phyloP scores from a whole-genome alignment of 2,329 filamentous ascomycete species.

The Alternaria sp. region DNA sequence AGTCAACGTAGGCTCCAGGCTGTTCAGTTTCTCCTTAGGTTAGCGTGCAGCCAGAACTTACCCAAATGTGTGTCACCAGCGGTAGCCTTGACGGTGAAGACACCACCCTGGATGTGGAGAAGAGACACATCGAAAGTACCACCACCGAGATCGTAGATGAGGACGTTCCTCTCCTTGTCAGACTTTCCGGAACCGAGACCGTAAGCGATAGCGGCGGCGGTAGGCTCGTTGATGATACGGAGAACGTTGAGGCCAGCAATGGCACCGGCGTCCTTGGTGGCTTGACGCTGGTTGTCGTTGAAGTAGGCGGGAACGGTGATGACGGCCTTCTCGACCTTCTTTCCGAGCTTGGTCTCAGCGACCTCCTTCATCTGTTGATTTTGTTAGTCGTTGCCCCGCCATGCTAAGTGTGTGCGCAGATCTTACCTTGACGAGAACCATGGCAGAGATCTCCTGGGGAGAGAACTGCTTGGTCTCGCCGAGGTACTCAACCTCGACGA shows the following conservation, averaged over 20 bases:
- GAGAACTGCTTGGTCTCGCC: conserved; percentile 95
- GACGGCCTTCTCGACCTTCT: conserved; percentile 98
- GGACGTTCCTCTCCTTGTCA: conserved; percentile 96
- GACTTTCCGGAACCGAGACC: conserved; percentile 95
- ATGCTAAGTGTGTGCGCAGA: neutral
- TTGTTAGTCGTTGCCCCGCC: conserved; percentile 25
- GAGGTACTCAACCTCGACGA: conserved; percentile 95
- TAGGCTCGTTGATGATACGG: conserved; percentile 99
- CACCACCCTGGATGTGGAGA: conserved; percentile 97
- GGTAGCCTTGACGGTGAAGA: conserved; percentile 98
- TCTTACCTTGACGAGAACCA: conserved; percentile 93
- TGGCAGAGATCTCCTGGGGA: conserved; percentile 97
- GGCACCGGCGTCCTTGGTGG: conserved; percentile 98
- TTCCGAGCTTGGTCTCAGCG: conserved; percentile 96
- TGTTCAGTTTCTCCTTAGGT: too few relatives aligned
- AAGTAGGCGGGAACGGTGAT: conserved; percentile 99
- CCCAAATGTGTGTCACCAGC: conserved; percentile 97
- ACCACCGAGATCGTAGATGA: conserved; percentile 99
- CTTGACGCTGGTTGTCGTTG: conserved; percentile 99
- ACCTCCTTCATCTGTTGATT: conserved; percentile 91
- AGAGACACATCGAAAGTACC: conserved; percentile 99
- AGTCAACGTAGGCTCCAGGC: too few relatives aligned
- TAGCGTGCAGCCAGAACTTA: conserved; percentile 48
- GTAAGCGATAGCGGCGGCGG: conserved; percentile 96
- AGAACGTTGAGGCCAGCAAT: conserved; percentile 98